These are phyloP conservation scores for Cantharellus cinnabarinus DNA, from an alignment of 768 basidiomycete genomes.

Conservation along the genomic window DNA sequence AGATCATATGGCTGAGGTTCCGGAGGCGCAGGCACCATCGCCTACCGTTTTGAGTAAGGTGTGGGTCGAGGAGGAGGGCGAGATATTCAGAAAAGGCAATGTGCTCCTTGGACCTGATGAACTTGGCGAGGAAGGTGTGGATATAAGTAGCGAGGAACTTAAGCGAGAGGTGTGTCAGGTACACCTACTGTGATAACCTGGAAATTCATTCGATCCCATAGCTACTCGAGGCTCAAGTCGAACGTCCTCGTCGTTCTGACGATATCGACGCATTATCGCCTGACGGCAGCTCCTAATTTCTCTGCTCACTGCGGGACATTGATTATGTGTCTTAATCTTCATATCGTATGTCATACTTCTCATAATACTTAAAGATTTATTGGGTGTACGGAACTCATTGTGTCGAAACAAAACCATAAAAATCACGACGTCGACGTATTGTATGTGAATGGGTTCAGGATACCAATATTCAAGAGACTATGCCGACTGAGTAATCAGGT, in stretches of 20 bases:
- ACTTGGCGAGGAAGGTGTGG: slow-evolving; percentile 41
- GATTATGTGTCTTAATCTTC: too few species aligned
- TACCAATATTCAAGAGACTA: too few species aligned
- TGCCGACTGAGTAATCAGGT: too few species aligned
- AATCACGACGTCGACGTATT: too few species aligned
- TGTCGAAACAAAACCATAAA: too few species aligned
- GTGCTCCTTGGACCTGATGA: slow-evolving; percentile 64
- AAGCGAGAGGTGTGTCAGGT: slow-evolving; percentile 25
- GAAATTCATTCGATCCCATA: not conserved
- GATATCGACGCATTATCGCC: too few species aligned
- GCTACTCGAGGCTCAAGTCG: not conserved
- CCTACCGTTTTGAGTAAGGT: slow-evolving; percentile 22
- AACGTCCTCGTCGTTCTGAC: not conserved
- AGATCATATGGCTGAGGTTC: not conserved
- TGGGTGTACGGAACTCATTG: too few species aligned
- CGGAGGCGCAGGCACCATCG: not conserved
- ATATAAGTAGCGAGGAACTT: slow-evolving; percentile 52
- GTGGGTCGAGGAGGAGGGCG: slow-evolving; percentile 88
- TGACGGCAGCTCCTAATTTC: too few species aligned
- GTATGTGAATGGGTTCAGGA: too few species aligned
- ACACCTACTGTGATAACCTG: not conserved
- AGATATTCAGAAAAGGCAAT: slow-evolving; percentile 82
- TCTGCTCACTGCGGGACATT: too few species aligned
- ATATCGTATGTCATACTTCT: too few species aligned
- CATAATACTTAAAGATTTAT: too few species aligned